Evolutionary conservation across 495 filamentous ascomycete genomes (phyloP).

Genomic region (Penicillium cinerascens): DNA sequence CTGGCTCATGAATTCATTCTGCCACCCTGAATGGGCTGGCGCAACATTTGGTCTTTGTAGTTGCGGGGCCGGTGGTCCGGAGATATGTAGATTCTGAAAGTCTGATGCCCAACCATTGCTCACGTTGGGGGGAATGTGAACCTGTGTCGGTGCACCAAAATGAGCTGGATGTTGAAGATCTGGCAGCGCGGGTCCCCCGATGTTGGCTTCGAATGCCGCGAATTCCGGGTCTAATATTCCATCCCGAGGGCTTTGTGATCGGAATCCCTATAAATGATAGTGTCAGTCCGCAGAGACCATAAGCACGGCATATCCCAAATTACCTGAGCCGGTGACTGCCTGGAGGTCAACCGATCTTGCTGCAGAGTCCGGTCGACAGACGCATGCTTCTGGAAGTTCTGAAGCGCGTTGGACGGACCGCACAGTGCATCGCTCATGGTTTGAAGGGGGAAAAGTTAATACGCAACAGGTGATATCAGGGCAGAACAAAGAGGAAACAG

Average conservation of each 20-base stretch:
- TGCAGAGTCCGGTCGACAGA: constrained; percentile 76
- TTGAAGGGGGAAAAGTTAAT: not conserved
- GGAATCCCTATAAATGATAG: constrained; percentile 51
- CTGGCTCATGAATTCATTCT: constrained; percentile 51
- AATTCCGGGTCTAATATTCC: constrained; percentile 65
- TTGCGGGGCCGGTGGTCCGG: constrained; percentile 35
- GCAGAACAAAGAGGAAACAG: not conserved
- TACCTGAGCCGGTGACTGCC: constrained; percentile 56
- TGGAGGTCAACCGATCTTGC: constrained; percentile 68
- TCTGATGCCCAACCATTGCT: constrained; percentile 45
- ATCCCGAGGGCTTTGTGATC: constrained; percentile 53
- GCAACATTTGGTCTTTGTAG: constrained; percentile 29
- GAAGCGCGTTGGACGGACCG: constrained; percentile 84
- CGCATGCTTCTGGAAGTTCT: constrained; percentile 78
- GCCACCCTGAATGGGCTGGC: constrained; percentile 45
- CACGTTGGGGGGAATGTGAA: constrained; percentile 15
- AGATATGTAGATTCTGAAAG: constrained; percentile 48
- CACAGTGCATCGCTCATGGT: constrained; percentile 82
- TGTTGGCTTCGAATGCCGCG: constrained; percentile 64
- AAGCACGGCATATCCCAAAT: not conserved
- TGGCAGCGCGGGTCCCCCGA: constrained; percentile 27
- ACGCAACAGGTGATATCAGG: not conserved
- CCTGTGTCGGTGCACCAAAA: constrained; percentile 19
- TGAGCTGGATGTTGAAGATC: constrained; percentile 31
- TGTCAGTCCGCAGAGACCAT: constrained; percentile 10